A percentile compares a stretch with the other conserved stretches of the same genome.
phyloP scores from a whole-genome alignment of 2,329 filamentous ascomycete genomes.

The Pleomassaria siparia region DNA sequence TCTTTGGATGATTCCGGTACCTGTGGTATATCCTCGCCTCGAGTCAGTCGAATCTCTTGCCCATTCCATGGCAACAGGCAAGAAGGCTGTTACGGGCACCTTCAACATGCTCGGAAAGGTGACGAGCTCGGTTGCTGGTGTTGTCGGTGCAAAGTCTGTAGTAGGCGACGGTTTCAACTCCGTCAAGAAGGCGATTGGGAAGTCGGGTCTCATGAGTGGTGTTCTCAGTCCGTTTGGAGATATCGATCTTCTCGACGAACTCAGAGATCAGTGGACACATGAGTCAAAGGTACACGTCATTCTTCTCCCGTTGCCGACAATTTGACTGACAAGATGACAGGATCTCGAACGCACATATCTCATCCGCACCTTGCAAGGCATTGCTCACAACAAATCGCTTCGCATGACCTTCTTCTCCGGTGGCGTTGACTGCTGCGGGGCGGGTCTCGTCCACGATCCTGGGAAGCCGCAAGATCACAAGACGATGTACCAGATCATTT shows the following conservation, averaged over 20 bases:
- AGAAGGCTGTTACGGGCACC: constrained; percentile 93
- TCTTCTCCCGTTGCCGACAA: constrained; percentile 1
- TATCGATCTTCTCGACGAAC: constrained; percentile 88
- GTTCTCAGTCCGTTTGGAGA: constrained; percentile 96
- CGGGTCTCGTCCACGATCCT: constrained; percentile 92
- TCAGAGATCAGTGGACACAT: constrained; percentile 97
- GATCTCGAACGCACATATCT: constrained; percentile 96
- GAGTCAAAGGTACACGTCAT: constrained; percentile 72
- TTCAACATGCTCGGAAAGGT: constrained; percentile 97
- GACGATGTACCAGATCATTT: constrained; percentile 98
- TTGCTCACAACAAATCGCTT: constrained; percentile 90
- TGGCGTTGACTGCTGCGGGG: constrained; percentile 86
- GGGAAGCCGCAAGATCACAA: constrained; percentile 91
- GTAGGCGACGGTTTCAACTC: constrained; percentile 91
- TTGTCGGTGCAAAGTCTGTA: constrained; percentile 91
- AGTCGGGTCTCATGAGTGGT: constrained; percentile 91
- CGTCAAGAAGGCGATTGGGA: constrained; percentile 95
- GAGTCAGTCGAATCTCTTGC: constrained; percentile 91
- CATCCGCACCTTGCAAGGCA: constrained; percentile 92
- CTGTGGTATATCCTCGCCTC: constrained; percentile 84
- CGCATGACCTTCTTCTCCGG: constrained; percentile 97
- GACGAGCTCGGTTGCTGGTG: constrained; percentile 89
- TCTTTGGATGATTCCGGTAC: constrained; percentile 92
- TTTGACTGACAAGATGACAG: constrained; percentile 40
- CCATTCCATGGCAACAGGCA: constrained; percentile 88